A percentile compares a stretch with the other conserved stretches of the same genome.
Conservation (phyloP, 495 filamentous ascomycete genomes). For the Niebla homalea region DNA sequence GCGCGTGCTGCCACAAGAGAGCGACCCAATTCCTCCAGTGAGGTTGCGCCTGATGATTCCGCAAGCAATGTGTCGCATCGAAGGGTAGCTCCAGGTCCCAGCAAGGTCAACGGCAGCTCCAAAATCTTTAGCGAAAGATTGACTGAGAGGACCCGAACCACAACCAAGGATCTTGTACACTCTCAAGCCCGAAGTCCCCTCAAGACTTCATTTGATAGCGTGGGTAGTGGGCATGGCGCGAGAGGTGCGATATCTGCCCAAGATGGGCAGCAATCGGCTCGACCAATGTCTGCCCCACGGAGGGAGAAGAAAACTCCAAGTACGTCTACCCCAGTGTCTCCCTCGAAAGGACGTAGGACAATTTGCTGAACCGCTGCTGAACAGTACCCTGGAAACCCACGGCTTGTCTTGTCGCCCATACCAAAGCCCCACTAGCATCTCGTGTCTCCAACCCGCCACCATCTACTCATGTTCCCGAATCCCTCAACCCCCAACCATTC, state of each 20-base stretch:
- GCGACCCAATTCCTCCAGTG: slow-evolving; percentile 10
- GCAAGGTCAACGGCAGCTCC: slow-evolving; percentile 10
- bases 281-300: slow-evolving; percentile 10
- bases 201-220: slow-evolving; percentile 32
- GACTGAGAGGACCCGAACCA: slow-evolving; percentile 41
- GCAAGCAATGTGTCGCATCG: slow-evolving; percentile 15
- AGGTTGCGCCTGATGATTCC: slow-evolving; percentile 16
- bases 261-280: slow-evolving; percentile 2
- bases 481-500: slow-evolving; percentile 58
- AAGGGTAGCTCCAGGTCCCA: slow-evolving; percentile 5
- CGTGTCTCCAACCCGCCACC: slow-evolving; percentile 75
- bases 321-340: slow-evolving; percentile 17
- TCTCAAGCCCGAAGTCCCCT: slow-evolving; percentile 51
- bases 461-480: slow-evolving; percentile 55
- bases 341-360: background rate
- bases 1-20: slow-evolving; percentile 9
- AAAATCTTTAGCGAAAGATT: slow-evolving; percentile 17
- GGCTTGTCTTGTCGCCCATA: slow-evolving; percentile 67
- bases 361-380: background rate
- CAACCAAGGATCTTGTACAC: slow-evolving; percentile 51
- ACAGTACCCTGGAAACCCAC: slow-evolving; percentile 68
- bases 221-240: background rate
- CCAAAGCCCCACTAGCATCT: slow-evolving; percentile 75
- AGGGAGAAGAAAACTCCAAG: slow-evolving; percentile 26
- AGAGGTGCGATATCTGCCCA: slow-evolving; percentile 23